Evolutionary conservation across 2,329 filamentous ascomycete species (phyloP).

Genomic region (Alternaria sp.): DNA sequence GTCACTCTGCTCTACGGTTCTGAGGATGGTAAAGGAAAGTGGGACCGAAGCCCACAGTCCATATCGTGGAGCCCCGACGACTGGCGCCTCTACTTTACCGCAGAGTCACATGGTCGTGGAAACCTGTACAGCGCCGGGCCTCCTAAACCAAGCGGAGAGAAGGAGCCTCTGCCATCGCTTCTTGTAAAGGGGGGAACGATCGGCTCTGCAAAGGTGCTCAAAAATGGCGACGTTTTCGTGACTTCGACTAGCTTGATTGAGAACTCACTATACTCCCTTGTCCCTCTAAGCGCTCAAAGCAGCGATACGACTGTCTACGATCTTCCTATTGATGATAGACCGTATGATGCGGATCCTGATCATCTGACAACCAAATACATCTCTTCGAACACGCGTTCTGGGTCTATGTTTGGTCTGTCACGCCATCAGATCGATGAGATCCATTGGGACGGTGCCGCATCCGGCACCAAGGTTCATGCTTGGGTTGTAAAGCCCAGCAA

Average conservation of each 20-base stretch:
- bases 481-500: constrained; percentile 70
- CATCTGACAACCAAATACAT: constrained; percentile 49
- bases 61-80: constrained; percentile 64
- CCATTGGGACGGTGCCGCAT: constrained; percentile 71
- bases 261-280: constrained; percentile 72
- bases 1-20: constrained; percentile 69
- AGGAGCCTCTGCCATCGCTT: constrained; percentile 33
- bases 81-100: constrained; percentile 72
- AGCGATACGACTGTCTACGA: constrained; percentile 26
- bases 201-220: constrained; percentile 62
- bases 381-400: constrained; percentile 72
- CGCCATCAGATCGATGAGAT: constrained; percentile 71
- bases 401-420: constrained; percentile 72
- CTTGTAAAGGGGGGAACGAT: constrained; percentile 47
- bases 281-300: constrained; percentile 50
- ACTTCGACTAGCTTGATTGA: constrained; percentile 75
- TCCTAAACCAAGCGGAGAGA: constrained; percentile 19
- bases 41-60: constrained; percentile 63
- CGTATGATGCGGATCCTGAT: constrained; percentile 36
- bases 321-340: constrained; percentile 32
- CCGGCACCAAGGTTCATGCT: constrained; percentile 71
- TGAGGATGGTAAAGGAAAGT: constrained; percentile 68
- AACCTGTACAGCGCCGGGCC: constrained; percentile 60
- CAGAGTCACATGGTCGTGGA: constrained; percentile 74
- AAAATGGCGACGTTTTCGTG: constrained; percentile 66